Evolutionary conservation across 345 rosid genomes (phyloP).

Genomic region (Eutrema japonicum): DNA sequence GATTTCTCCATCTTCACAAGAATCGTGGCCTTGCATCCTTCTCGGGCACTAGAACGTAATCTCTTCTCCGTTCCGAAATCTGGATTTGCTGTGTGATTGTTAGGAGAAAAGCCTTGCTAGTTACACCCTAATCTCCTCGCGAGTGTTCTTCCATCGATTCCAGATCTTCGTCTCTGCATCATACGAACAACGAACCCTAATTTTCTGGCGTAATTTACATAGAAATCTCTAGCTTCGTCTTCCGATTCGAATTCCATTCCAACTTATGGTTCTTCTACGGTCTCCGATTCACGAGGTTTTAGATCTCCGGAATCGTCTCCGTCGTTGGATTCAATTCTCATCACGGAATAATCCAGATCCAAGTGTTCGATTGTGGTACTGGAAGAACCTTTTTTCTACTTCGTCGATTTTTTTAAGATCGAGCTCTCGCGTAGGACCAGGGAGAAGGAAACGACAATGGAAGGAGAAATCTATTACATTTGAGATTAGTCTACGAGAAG

Average conservation of each 20-base stretch:
- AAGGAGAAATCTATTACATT: no score
- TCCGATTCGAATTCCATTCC: slow-evolving; percentile 87
- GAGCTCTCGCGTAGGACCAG: no score
- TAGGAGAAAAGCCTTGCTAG: slow-evolving; percentile 80
- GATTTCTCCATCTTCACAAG: slow-evolving; percentile 78
- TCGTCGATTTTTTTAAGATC: no score
- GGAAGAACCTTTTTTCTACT: no score
- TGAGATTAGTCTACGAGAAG: no score
- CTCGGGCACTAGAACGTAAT: slow-evolving; percentile 66
- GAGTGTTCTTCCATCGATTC: slow-evolving; percentile 75
- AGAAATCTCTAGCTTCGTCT: slow-evolving; percentile 70
- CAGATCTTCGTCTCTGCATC: slow-evolving; percentile 84
- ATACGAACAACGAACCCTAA: slow-evolving; percentile 73
- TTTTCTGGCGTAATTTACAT: slow-evolving; percentile 64
- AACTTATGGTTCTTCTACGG: slow-evolving; percentile 65
- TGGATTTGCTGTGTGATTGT: slow-evolving; percentile 9
- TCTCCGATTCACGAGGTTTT: slow-evolving; percentile 25
- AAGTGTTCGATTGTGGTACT: no score
- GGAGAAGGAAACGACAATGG: no score
- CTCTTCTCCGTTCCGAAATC: slow-evolving; percentile 49
- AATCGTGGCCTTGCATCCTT: slow-evolving; percentile 86
- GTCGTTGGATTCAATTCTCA: no score
- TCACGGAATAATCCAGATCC: no score
- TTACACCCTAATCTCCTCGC: slow-evolving; percentile 87
- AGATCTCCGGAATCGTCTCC: background rate